Percentiles rank a stretch among this genome's conserved stretches.
These are phyloP conservation scores for Rhizopus sp. DNA, from an alignment of 371 early-diverging fungal species.

Conservation along the genomic window DNA sequence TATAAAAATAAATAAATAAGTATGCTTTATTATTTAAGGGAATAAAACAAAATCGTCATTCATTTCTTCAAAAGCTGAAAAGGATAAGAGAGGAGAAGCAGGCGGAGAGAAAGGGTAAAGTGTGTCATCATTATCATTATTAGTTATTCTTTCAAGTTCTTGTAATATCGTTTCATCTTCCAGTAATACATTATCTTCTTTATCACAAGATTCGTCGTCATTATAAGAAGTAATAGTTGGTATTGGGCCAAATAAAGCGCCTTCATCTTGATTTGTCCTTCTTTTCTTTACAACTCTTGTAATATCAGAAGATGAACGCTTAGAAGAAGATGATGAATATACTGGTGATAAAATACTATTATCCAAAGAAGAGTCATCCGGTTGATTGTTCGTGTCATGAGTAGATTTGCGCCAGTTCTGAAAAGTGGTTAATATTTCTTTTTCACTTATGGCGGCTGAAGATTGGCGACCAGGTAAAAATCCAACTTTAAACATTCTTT, in stretches of 20 bases:
- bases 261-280: conserved; percentile 3
- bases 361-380: conserved; percentile 13
- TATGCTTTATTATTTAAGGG: conserved; percentile 10
- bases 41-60: conserved; percentile 20
- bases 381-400: conserved; percentile 11
- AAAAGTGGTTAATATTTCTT: not conserved
- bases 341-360: not conserved
- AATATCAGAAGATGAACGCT: not conserved
- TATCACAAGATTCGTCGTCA: not conserved
- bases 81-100: not conserved
- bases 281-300: not conserved
- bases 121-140: not conserved
- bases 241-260: conserved; percentile 15
- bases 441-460: conserved; percentile 23
- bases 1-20: too few relatives aligned
- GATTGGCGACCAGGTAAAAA: conserved; percentile 17
- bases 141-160: conserved; percentile 18
- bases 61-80: not conserved
- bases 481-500: conserved; percentile 10
- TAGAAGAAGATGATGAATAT: not conserved
- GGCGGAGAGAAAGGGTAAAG: conserved; percentile 15
- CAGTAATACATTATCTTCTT: conserved; percentile 3
- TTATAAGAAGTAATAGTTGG: not conserved
- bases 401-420: conserved; percentile 8
- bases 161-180: conserved; percentile 19